Evolutionary conservation across 1,139 yeast species (phyloP), one percentile per base, ranked within the genome.

Genomic region (Nakaseomyces glabratus): DNA sequence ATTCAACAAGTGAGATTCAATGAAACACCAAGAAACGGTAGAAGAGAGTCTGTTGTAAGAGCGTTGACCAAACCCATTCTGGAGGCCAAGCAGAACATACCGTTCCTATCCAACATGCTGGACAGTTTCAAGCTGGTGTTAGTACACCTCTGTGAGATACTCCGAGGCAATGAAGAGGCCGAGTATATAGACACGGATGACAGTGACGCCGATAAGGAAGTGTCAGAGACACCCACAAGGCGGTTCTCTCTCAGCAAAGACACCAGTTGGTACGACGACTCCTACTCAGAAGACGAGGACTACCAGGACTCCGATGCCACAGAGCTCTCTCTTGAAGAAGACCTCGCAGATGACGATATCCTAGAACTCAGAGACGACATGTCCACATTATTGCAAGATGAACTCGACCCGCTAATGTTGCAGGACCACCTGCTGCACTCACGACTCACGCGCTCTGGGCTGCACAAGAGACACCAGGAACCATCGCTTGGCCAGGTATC

Each of bases 161-260:
- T 18, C 15, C n/a, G 10, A 10, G 30, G 30, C 12, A 18, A 26
- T 4, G 21, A 17, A 11, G 30, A 26, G 11, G 30, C 17, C 2
- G 11, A 17, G 15, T 9, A 17, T 4, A 11, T 6, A 4, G 8
- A 8, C 6, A 17, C 10, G 13, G 21, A 10, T 2, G 30, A 26
- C 2, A 14, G 11, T 8, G 30, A 24, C 2, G 18, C 14, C 4
- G 28, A 15, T 5, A 19, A 24, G n/a, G 28, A 24, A 11, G 25
- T 12, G 6, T 14, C 6, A 11, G 15, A 12, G 14, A 14, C 26
- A 5, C 6, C 13, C 17, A 25, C 10, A 6, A 25, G 6, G 13
- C 15, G 30, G 9, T 26, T n/a, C 21, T 26, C 30, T n/a, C n/a
- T 26, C 6, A 17, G 21, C 6, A 17, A 26, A 21, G 30, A 26